These are phyloP conservation scores for Eragrostis tef DNA, from an alignment of 202 grass and related monocot genomes.

Conservation along the genomic window DNA sequence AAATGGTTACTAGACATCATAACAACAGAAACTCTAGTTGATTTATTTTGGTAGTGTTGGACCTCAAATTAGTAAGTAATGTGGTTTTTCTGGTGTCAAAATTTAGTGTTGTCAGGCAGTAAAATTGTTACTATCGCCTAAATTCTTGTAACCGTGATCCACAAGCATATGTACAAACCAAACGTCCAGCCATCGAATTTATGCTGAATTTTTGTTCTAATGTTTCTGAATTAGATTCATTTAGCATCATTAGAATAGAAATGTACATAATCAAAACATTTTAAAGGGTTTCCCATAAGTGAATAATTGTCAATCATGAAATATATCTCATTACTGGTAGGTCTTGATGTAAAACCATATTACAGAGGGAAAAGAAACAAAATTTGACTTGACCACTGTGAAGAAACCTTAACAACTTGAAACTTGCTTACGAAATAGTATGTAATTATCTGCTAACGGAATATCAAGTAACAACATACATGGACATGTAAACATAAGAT, in stretches of 20 bases:
- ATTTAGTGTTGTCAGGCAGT: not conserved
- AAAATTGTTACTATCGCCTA: not conserved
- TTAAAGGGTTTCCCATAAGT: slow-evolving; percentile 9
- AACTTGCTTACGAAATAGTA: not conserved
- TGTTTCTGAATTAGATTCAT: not conserved
- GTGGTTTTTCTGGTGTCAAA: not conserved
- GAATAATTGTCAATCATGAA: not conserved
- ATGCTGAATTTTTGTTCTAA: not conserved
- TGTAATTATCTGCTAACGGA: not conserved
- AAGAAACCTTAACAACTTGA: not conserved
- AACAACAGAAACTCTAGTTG: not conserved
- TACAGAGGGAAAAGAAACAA: not conserved
- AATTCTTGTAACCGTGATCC: not conserved
- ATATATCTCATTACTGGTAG: not conserved
- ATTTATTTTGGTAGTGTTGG: not conserved
- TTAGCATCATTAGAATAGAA: not conserved
- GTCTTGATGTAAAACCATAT: not conserved
- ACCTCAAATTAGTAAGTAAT: slow-evolving; percentile 7
- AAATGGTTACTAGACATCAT: not conserved
- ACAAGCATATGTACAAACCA: not conserved
- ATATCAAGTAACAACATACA: not conserved
- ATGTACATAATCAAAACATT: not conserved
- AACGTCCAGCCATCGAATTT: not conserved
- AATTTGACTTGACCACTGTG: not conserved
- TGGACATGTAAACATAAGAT: not conserved